These are phyloP conservation scores for Triticum dicoccoides DNA, from an alignment of 176 grass and related monocot genomes.

Conservation along the genomic window DNA sequence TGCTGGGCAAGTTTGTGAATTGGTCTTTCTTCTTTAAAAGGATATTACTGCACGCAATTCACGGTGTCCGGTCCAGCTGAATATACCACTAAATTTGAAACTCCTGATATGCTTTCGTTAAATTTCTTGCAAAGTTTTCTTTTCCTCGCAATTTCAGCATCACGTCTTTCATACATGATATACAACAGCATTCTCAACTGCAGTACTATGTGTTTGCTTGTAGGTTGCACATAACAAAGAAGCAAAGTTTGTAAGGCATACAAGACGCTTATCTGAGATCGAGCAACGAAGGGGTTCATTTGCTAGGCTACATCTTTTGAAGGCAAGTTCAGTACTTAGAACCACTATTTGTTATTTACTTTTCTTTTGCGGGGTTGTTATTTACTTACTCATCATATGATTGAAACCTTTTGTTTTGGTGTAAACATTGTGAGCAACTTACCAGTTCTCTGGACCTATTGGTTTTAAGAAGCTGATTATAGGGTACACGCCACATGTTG, in stretches of 20 bases:
- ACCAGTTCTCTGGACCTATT: not conserved
- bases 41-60: not conserved
- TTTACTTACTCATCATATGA: constrained; percentile 3
- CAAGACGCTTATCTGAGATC: constrained; percentile 68
- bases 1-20: not conserved
- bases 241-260: constrained; percentile 61
- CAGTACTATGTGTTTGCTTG: constrained; percentile 24
- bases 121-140: not conserved
- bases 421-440: not conserved
- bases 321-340: constrained; percentile 35
- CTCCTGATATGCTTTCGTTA: not conserved
- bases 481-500: not conserved
- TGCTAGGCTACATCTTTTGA: constrained; percentile 59
- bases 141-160: not conserved
- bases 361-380: no score
- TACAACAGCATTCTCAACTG: not conserved
- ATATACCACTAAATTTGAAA: not conserved
- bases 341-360: not conserved
- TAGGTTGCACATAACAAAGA: constrained; percentile 68
- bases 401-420: not conserved
- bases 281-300: constrained; percentile 59
- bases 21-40: not conserved
- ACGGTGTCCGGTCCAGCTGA: not conserved
- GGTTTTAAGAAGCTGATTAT: not conserved
- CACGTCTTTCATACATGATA: constrained; percentile 4